A percentile compares a stretch with the other conserved stretches of the same genome.
Evolutionary conservation across 306 rosid species (phyloP).

Genomic region (Abrus precatorius): DNA sequence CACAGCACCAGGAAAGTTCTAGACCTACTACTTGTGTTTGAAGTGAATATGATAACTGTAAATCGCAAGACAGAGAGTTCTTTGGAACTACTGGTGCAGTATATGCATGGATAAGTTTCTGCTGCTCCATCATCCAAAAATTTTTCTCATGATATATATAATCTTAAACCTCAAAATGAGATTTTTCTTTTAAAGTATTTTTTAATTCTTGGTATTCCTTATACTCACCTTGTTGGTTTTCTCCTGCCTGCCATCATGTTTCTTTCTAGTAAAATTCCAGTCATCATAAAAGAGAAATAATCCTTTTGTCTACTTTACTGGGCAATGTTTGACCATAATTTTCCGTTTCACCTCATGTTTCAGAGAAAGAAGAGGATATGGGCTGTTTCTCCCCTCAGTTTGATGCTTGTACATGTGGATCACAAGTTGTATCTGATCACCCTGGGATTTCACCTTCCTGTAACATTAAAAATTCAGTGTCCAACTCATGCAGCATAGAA

Average conservation of each 20-base stretch:
- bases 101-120: slow-evolving; percentile 23
- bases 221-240: not conserved
- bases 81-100: slow-evolving; percentile 22
- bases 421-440: slow-evolving; percentile 43
- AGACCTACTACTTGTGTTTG: slow-evolving; percentile 10
- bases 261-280: slow-evolving; percentile 20
- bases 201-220: not conserved
- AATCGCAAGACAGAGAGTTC: slow-evolving; percentile 2
- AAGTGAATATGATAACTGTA: slow-evolving; percentile 38
- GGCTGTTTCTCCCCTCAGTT: slow-evolving; percentile 68
- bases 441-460: slow-evolving; percentile 44
- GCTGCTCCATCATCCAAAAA: not conserved
- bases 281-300: slow-evolving; percentile 19
- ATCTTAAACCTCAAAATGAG: not conserved
- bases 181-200: not conserved
- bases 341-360: slow-evolving; percentile 36
- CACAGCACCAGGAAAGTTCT: slow-evolving; percentile 12
- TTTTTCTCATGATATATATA: not conserved
- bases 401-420: slow-evolving; percentile 50
- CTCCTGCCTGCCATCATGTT: not conserved
- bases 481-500: slow-evolving; percentile 39
- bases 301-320: slow-evolving; percentile 18
- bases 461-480: slow-evolving; percentile 23
- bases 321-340: slow-evolving; percentile 33
- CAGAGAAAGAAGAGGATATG: slow-evolving; percentile 65